These are phyloP conservation scores for Teunomyces gatunensis DNA, from an alignment of 805 yeast genomes.

Conservation along the genomic window DNA sequence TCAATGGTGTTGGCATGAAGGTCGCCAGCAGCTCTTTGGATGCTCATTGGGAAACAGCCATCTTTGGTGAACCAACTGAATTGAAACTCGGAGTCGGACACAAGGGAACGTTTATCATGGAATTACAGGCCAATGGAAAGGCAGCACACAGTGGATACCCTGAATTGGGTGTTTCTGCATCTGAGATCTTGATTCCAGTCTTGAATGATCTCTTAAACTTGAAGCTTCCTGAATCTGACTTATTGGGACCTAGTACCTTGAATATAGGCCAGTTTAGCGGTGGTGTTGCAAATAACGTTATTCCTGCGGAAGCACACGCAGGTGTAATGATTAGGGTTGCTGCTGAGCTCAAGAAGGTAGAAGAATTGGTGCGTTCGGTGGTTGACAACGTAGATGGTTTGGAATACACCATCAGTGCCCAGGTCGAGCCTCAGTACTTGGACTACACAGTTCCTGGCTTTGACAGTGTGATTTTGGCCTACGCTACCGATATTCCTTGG, in stretches of 20 bases:
- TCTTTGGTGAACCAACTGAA: constrained; percentile 79
- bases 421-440: constrained; percentile 43
- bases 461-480: constrained; percentile 48
- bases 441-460: constrained; percentile 67
- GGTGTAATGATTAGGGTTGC: constrained; percentile 54
- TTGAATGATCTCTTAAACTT: constrained; percentile 43
- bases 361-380: constrained; percentile 31
- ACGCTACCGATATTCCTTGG: constrained; percentile 44
- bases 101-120: constrained; percentile 52
- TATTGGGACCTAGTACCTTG: constrained; percentile 60
- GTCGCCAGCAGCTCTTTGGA: constrained; percentile 39
- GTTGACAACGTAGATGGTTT: constrained; percentile 28
- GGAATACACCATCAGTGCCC: constrained; percentile 12
- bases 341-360: constrained; percentile 39
- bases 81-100: constrained; percentile 67
- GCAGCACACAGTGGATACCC: constrained; percentile 73
- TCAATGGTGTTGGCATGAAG: constrained; percentile 63
- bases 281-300: constrained; percentile 66
- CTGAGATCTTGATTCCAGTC: constrained; percentile 51
- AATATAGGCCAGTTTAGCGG: constrained; percentile 58
- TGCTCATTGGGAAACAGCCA: constrained; percentile 54
- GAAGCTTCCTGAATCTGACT: constrained; percentile 48
- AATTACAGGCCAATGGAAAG: constrained; percentile 48
- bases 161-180: constrained; percentile 62
- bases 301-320: constrained; percentile 59